These are phyloP conservation scores for Magnusiomyces fungicola DNA, from an alignment of 1,139 yeast species.

Conservation along the genomic window DNA sequence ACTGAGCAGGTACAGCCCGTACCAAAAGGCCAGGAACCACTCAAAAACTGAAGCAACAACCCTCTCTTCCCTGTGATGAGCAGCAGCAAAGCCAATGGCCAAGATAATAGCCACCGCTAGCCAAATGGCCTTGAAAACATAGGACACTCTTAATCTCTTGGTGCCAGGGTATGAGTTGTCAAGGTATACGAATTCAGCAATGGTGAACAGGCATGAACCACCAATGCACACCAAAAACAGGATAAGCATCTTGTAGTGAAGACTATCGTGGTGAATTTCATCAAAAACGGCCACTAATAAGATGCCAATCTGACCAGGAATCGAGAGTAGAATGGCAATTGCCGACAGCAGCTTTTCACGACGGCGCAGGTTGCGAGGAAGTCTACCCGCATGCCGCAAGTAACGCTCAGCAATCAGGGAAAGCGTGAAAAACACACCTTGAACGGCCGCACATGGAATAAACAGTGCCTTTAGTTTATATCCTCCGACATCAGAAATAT, in stretches of 20 bases:
- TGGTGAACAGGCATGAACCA: constrained; percentile 53
- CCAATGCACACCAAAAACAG: constrained; percentile 69
- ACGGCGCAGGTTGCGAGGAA: constrained; percentile 46
- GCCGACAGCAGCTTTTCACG: constrained; percentile 47
- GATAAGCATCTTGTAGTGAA: constrained; percentile 64
- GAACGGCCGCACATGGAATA: constrained; percentile 71
- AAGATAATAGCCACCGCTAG: constrained; percentile 56
- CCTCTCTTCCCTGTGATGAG: constrained; percentile 35
- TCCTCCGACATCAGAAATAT: constrained; percentile 81
- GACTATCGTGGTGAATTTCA: constrained; percentile 49
- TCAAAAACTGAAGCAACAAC: constrained; percentile 59
- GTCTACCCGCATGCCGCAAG: constrained; percentile 45
- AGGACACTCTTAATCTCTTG: constrained; percentile 37
- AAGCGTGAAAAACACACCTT: constrained; percentile 70
- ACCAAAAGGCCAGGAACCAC: constrained; percentile 80
- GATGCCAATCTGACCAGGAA: constrained; percentile 70
- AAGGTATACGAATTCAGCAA: constrained; percentile 53
- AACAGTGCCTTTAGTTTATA: constrained; percentile 76
- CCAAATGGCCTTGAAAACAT: constrained; percentile 55
- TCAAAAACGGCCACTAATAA: constrained; percentile 69
- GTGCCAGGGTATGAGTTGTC: constrained; percentile 44
- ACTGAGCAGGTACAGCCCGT: constrained; percentile 59
- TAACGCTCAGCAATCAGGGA: constrained; percentile 52
- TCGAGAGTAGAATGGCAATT: constrained; percentile 45
- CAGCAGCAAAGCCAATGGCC: constrained; percentile 61